Conservation (phyloP, 164 flowering plant genomes). For the Magnolia officinalis region DNA sequence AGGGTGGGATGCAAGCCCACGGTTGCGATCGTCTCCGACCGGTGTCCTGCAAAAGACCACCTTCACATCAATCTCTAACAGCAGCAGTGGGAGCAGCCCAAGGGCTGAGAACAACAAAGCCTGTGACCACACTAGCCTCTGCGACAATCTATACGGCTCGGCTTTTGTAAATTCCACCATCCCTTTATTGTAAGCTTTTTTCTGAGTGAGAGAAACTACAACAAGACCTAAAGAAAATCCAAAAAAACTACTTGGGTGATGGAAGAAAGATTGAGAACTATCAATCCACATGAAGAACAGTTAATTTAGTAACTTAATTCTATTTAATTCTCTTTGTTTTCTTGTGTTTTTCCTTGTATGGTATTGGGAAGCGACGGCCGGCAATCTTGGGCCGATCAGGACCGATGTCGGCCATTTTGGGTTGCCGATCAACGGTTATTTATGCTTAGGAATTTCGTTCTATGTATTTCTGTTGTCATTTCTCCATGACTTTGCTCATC, state of each 20-base stretch:
- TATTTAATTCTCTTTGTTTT: conserved; percentile 6
- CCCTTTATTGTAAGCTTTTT: conserved; percentile 25
- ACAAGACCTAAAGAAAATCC: no score
- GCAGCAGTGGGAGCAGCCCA: conserved; percentile 86
- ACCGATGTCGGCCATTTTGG: conserved; percentile 7
- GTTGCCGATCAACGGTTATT: conserved; percentile 1
- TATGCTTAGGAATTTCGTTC: not conserved
- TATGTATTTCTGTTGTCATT: not conserved
- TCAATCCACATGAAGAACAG: conserved; percentile 5
- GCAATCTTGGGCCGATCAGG: not conserved
- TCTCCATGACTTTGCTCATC: not conserved
- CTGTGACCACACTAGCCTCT: conserved; percentile 28
- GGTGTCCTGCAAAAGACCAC: conserved; percentile 66
- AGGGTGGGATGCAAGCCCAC: conserved; percentile 57
- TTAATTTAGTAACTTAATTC: conserved; percentile 7
- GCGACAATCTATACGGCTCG: conserved; percentile 33
- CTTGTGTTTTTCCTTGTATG: not conserved
- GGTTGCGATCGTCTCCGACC: conserved; percentile 65
- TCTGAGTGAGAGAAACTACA: not conserved
- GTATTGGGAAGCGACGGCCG: not conserved
- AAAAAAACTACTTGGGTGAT: not conserved
- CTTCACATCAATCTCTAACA: conserved; percentile 67
- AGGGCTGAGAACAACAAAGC: conserved; percentile 41
- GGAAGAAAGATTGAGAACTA: conserved; percentile 1
- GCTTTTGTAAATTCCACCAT: conserved; percentile 32